A percentile compares a stretch with the other conserved stretches of the same genome.
Evolutionary conservation across 2,329 filamentous ascomycete species (phyloP).

Genomic region (Ophiostoma pallidulum): DNA sequence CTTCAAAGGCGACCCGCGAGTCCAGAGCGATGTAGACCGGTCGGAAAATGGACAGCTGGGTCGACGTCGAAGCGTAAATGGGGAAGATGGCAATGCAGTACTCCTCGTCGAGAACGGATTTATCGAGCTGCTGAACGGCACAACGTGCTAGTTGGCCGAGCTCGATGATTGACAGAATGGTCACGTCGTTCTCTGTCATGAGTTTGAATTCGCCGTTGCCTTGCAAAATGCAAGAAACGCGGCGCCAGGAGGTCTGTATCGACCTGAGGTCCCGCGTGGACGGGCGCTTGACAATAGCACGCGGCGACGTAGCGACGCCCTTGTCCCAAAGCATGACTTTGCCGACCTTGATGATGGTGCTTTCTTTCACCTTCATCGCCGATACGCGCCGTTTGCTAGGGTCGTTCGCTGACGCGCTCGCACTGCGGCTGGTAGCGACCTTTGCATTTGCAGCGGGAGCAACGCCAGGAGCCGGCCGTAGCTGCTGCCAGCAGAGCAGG

Average conservation of each 20-base stretch:
- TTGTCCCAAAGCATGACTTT: constrained; percentile 90
- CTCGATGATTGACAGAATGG: constrained; percentile 72
- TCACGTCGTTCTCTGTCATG: constrained; percentile 74
- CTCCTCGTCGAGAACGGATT: constrained; percentile 83
- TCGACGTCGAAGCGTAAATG: constrained; percentile 71
- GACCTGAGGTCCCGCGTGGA: constrained; percentile 48
- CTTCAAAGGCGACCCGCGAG: constrained; percentile 82
- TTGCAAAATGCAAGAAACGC: constrained; percentile 84
- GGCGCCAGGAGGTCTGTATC: constrained; percentile 61
- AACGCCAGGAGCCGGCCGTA: constrained; percentile 39
- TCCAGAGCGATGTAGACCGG: constrained; percentile 86
- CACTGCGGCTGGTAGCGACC: constrained; percentile 23
- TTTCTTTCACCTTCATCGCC: constrained; percentile 48
- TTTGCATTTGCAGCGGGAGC: constrained; percentile 31
- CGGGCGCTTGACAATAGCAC: constrained; percentile 46
- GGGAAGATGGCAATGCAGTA: constrained; percentile 94
- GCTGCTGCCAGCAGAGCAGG: constrained; percentile 70
- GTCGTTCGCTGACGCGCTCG: constrained; percentile 33
- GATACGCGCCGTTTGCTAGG: constrained; percentile 28
- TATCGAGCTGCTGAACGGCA: constrained; percentile 82
- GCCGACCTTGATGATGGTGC: constrained; percentile 88
- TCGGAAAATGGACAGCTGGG: constrained; percentile 65
- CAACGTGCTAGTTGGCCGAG: constrained; percentile 81
- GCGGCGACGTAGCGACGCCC: constrained; percentile 45
- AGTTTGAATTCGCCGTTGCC: constrained; percentile 93